A percentile compares a stretch with the other conserved stretches of the same genome.
Evolutionary conservation across 441 rosid genomes (phyloP).

Genomic region (Gossypium aridum): DNA sequence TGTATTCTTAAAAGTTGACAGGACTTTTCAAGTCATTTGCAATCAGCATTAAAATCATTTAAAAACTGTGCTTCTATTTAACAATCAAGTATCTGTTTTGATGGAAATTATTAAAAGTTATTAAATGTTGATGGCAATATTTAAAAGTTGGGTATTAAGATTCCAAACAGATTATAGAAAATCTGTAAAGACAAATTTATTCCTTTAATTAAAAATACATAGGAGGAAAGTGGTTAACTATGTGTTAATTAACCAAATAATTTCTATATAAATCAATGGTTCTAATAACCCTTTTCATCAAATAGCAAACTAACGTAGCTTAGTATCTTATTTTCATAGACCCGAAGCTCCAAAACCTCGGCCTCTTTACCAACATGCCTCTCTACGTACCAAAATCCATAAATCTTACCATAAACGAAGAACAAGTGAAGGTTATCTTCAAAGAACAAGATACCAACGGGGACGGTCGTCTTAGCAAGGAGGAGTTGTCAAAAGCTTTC

Average conservation of each 20-base stretch:
- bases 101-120: not conserved
- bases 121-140: not conserved
- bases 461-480: conserved; percentile 7
- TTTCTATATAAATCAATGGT: not conserved
- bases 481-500: conserved; percentile 5
- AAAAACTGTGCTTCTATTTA: too few relatives aligned
- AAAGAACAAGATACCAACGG: conserved; percentile 10
- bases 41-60: too few relatives aligned
- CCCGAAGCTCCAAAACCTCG: not conserved
- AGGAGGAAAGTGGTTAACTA: not conserved
- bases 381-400: conserved; percentile 6
- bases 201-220: not conserved
- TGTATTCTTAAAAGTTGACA: not conserved
- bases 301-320: not conserved
- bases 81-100: not conserved
- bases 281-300: not conserved
- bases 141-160: not conserved
- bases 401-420: not conserved
- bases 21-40: not conserved
- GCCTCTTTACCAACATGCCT: not conserved
- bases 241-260: not conserved
- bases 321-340: not conserved
- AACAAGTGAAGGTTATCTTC: not conserved
- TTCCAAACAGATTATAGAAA: not conserved
- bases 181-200: not conserved